A percentile compares a stretch with the other conserved stretches of the same genome.
Conservation (phyloP, 805 yeast genomes). For the Blastobotrys peoriensis region DNA sequence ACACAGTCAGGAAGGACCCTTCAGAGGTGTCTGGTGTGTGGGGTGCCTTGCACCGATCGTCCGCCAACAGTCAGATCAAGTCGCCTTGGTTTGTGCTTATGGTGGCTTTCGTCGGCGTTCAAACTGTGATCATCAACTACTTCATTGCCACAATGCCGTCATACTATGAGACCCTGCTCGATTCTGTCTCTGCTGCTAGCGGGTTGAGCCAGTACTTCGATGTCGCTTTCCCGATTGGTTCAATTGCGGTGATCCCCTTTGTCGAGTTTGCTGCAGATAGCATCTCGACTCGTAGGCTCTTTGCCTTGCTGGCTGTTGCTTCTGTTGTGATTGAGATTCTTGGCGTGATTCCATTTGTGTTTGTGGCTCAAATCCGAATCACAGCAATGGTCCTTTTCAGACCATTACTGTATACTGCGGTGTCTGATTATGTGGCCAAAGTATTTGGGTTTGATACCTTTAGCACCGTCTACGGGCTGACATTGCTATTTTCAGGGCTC, state of each 20-base stretch:
- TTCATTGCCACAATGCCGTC: constrained; percentile 85
- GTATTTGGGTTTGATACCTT: constrained; percentile 90
- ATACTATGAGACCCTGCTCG: constrained; percentile 71
- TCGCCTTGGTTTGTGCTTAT: constrained; percentile 75
- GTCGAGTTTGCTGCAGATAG: constrained; percentile 78
- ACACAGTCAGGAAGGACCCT: constrained; percentile 12
- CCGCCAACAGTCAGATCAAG: constrained; percentile 39
- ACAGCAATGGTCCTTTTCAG: constrained; percentile 70
- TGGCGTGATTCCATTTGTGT: constrained; percentile 50
- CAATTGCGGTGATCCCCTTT: constrained; percentile 78
- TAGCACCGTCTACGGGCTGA: constrained; percentile 84
- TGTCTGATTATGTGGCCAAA: constrained; percentile 86
- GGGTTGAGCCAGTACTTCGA: constrained; percentile 71
- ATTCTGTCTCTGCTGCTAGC: constrained; percentile 44
- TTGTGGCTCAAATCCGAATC: constrained; percentile 63
- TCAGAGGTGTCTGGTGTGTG: constrained; percentile 47
- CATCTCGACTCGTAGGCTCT: constrained; percentile 52
- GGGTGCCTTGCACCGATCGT: constrained; percentile 68
- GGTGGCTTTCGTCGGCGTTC: constrained; percentile 74
- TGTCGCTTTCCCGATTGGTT: constrained; percentile 82
- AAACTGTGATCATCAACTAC: constrained; percentile 87
- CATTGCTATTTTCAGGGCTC: constrained; percentile 78
- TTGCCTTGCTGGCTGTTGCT: constrained; percentile 45
- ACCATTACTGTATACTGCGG: constrained; percentile 89
- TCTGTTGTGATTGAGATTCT: constrained; percentile 63